Evolutionary conservation across 2,329 filamentous ascomycete species (phyloP), one percentile per base, ranked within the genome.

Genomic region (Hypoxylon sp.): DNA sequence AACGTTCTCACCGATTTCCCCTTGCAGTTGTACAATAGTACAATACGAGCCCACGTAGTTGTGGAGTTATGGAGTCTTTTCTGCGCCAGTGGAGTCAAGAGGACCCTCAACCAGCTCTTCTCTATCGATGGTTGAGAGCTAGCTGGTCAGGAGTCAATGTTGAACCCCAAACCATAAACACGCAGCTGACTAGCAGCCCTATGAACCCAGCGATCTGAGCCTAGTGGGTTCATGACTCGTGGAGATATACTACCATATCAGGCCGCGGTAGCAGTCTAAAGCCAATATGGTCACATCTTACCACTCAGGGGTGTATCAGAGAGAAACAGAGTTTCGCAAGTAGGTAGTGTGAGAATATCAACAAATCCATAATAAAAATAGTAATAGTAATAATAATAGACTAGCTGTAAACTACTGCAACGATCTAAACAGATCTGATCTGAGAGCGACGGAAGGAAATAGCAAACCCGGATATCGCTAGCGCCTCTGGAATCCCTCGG

Each of bases 391-490:
- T 38, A 55, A 10, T 55, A 41, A 30, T 17, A 61, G 59, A 49
- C 58, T 66, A 57, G 51, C 53, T 52, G 25, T 43, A 55, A 64
- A 61, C 46, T 55, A 67, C 38, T 25, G n/a, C 25, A 56, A 51
- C 23, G 57, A 50, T 57, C 66, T 57, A 61, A 41, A 49, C 28
- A 57, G 38, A 59, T 62, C 52, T 58, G 45, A 28, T 43, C 38
- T 50, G 62, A 60, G 48, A 63, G 51, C 45, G 60, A 50, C 25
- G 45, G 21, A 64, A 60, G 36, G 38, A 61, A 43, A 38, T 52
- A 64, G 50, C 55, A 64, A 56, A 7, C 57, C 63, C 45, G 49
- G 60, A 69, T 69, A 69, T 65, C 64, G 46, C 64, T 60, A 64
- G 64, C 60, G 63, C 60, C 63, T 36, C 19, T 52, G 6, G 28